Conservation (phyloP, 805 yeast genomes). For the Saccharomycopsis sp. region DNA sequence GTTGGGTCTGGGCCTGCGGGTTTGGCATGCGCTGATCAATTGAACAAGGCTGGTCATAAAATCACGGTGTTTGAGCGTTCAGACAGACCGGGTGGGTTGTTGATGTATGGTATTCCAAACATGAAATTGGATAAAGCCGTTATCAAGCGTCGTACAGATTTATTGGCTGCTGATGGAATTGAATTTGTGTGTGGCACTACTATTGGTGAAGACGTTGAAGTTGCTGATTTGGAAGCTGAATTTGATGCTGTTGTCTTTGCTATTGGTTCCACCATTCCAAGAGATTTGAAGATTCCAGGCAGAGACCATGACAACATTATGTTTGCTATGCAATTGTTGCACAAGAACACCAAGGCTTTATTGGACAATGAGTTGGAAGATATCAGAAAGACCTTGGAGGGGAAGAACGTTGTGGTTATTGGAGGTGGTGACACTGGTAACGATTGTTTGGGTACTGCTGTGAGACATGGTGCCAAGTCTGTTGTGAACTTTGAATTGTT, state of each 20-base stretch:
- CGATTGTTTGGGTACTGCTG: conserved; percentile 95
- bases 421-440: conserved; percentile 99
- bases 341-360: conserved; percentile 82
- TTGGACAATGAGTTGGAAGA: conserved; percentile 73
- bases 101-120: conserved; percentile 99
- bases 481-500: conserved; percentile 89
- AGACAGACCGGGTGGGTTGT: conserved; percentile 92
- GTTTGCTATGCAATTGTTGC: conserved; percentile 89
- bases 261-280: conserved; percentile 93
- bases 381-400: conserved; percentile 60
- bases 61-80: conserved; percentile 91
- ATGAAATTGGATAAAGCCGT: conserved; percentile 93
- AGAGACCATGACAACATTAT: conserved; percentile 84
- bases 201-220: conserved; percentile 73
- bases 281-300: conserved; percentile 91
- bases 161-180: conserved; percentile 85
- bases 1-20: conserved; percentile 98
- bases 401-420: conserved; percentile 88
- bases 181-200: conserved; percentile 67
- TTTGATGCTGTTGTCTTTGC: conserved; percentile 85
- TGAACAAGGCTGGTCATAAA: conserved; percentile 88
- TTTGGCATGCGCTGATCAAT: conserved; percentile 92
- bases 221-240: conserved; percentile 52
- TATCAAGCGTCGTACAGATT: conserved; percentile 87
- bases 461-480: conserved; percentile 93